Evolutionary conservation across 2,329 filamentous ascomycete species (phyloP), one percentile per base, ranked within the genome.

Genomic region (Phaeosphaeriaceae sp.): DNA sequence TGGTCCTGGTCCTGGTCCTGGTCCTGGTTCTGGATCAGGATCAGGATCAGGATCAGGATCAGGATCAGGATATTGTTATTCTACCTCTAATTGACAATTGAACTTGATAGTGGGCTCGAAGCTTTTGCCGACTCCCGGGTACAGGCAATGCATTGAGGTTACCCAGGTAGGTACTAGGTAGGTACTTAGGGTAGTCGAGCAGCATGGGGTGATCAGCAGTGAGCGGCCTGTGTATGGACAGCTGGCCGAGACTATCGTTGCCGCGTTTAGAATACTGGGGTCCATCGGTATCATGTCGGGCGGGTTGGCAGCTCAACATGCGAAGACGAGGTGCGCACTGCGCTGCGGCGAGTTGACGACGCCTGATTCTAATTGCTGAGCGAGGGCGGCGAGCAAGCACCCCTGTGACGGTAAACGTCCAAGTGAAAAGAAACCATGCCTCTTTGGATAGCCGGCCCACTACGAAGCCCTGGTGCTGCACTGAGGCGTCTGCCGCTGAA

Each of bases 381-480:
- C 23, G 23, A 26, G 23, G 23, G 11, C 23, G 6, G 23, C 23
- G 2, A 8, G 23, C 23, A 11, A 26, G 23, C 35, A 52, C 56
- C 57, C 61, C 53, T 65, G 62, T 44, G 46, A 49, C 56, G 55
- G 54, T 58, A 66, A 55, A 53, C 50, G 41, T 43, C 41, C n/a
- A 17, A 43, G 56, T 52, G 52, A 59, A 53, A 54, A 50, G 43
- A 52, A 45, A 52, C 50, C 36, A 54, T 52, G 51, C 58, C 61
- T 47, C 59, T 60, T 45, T 28, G 33, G 35, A 17, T 6, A 5
- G 16, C 16, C 6, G 43, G 43, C 33, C 56, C 49, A 46, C 55
- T 51, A 49, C 57, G 40, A n/a, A 44, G 58, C 52, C 56, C 47
- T 60, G 53, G 52, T 58, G 60, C 59, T 50, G 54, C 51, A 47